Conservation (phyloP, 2,329 filamentous ascomycete species). For the Ascochyta viciae-villosae region DNA sequence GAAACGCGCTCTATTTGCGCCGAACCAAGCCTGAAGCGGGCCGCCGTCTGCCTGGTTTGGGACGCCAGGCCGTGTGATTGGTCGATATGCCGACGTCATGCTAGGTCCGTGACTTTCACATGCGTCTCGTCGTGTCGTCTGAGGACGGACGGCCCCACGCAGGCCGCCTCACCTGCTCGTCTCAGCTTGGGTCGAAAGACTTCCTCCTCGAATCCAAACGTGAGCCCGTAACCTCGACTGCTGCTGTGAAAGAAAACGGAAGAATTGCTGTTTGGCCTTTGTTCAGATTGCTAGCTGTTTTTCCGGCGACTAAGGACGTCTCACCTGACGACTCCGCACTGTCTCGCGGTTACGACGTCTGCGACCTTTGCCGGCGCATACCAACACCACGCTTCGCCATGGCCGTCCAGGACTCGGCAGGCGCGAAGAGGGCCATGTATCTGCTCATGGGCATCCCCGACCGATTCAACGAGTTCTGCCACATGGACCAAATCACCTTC, state of each 20-base stretch:
- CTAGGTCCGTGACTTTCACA: constrained; percentile 21
- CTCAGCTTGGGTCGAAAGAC: constrained; percentile 10
- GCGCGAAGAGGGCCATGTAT: constrained; percentile 38
- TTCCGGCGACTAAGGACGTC: constrained; percentile 14
- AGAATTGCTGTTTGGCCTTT: constrained; percentile 6
- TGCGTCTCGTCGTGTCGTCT: constrained; percentile 6
- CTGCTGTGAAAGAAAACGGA: background rate
- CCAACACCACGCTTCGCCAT: constrained; percentile 21
- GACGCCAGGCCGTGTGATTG: constrained; percentile 17
- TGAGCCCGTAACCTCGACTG: background rate
- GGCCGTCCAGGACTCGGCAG: constrained; percentile 33
- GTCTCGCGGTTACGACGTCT: constrained; percentile 3
- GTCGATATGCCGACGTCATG: constrained; percentile 18
- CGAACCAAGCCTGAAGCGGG: constrained; percentile 7
- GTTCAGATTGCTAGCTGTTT: constrained; percentile 11
- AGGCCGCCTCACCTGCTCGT: constrained; percentile 18
- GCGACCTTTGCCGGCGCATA: background rate
- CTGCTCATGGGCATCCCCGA: constrained; percentile 47
- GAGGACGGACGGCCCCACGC: constrained; percentile 22
- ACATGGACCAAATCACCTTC: constrained; percentile 49
- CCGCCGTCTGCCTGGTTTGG: constrained; percentile 6
- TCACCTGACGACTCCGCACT: constrained; percentile 21
- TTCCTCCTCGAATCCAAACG: background rate
- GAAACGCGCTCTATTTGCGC: constrained; percentile 1
- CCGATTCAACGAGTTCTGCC: constrained; percentile 47